Base-by-base conservation (phyloP, 495 filamentous ascomycete genomes). In the Hypoxylon fragiforme region DNA sequence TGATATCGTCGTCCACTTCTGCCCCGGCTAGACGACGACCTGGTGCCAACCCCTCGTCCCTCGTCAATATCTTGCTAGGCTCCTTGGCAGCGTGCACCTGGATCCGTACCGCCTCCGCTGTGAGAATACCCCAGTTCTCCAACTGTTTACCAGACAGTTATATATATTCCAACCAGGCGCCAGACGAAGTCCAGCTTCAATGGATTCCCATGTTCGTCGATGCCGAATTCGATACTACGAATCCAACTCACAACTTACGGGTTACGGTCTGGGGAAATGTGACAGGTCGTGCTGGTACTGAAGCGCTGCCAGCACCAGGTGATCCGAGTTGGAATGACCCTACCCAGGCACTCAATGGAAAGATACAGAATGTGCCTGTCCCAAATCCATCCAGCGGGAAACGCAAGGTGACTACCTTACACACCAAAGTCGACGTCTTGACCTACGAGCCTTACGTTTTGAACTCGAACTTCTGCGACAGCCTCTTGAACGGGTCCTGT, bases 241-340 rank as follows among this genome's bases (percentile, higher is more conserved):
- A 80, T 48, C 65, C 81, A 8, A 80, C 78, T 41, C 82, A 91
- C 63, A 83, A 83, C 30, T 74, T 98, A 21, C 82, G 82, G 49
- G 73, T 97, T 20, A 96, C 85, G 1, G 83, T 96, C 15, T 97
- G 90, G 73, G 92, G 92, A 16, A 96, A 97, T 70, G 90, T 97
- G 15, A 85, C 85, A 19, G 94, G 94, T 6, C 72, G 72, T 16
- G 67, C 63, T 20, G 67, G 61, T 14, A 51, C 64, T 36, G 55
- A 61, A n/a, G 37, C 67, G 45, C 76, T 83, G 50, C 89, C 88
- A 34, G 66, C 80, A 37, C 71, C 80, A 57, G 64, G 75, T 3
- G 63, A 69, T 38, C 83, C 86, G 75, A 63, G 69, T 42, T 78
- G 75, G 74, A 62, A 38, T 1, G 76, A 90, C 63, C 59, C 73